These are phyloP conservation scores for Globisporangium irregulare DNA, from an alignment of 352 stramenopile genomes.

Conservation along the genomic window DNA sequence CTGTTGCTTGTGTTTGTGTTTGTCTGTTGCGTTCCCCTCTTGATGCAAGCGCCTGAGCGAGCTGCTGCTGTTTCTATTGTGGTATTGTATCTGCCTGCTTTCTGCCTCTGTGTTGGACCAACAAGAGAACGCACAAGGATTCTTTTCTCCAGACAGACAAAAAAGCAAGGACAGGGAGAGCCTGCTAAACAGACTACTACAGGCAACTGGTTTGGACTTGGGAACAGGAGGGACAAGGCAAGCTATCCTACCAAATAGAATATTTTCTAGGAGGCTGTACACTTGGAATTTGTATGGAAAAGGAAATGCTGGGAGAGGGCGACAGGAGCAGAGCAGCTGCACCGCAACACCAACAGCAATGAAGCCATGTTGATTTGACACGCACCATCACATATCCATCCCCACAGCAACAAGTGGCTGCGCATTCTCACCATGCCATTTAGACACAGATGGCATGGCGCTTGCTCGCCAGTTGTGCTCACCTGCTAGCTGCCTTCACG, in stretches of 20 bases:
- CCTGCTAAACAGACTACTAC: background rate
- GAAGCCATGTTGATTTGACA: background rate
- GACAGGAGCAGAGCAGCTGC: background rate
- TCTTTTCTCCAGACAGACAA: constrained; percentile 5
- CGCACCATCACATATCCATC: background rate
- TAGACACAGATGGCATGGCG: no score
- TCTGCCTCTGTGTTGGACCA: background rate
- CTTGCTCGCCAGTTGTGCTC: no score
- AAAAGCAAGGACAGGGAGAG: background rate
- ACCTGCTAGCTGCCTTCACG: no score
- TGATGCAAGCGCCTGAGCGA: background rate
- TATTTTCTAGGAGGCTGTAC: background rate
- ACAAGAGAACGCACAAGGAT: background rate
- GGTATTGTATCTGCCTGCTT: no score
- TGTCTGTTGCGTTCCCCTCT: background rate
- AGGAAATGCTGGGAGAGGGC: background rate
- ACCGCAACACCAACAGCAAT: background rate
- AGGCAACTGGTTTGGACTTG: no score
- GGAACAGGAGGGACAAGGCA: no score
- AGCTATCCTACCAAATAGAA: no score
- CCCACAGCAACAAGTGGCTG: background rate
- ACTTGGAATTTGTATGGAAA: constrained; percentile 3
- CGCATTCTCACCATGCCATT: background rate
- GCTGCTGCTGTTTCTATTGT: background rate
- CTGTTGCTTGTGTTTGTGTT: constrained; percentile 7